Base-by-base conservation (phyloP, 225 moss, liverwort and hornwort species). In the Polytrichum formosum region DNA sequence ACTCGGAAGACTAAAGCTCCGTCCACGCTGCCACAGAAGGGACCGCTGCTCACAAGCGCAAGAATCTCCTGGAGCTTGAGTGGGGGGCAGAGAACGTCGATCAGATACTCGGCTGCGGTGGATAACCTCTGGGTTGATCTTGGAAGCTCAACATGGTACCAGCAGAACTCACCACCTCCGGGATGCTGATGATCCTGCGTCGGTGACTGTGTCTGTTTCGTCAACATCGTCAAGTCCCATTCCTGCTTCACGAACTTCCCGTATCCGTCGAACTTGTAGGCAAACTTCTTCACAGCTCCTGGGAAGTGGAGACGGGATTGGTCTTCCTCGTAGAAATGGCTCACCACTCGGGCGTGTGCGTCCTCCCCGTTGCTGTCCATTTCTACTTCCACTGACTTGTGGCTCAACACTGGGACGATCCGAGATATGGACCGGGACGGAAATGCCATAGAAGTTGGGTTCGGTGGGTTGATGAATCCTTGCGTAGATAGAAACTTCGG, bases 131-230 rank as follows among this genome's bases (percentile, higher is more conserved):
- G 86, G 37, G 80, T 90, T 13, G 95, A 92, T 63, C 95, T 76
- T 29, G 95, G 92, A 25, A 95, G 87, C 86, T 95, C 95, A 16
- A 95, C 90, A 53, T 95, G 95, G 55, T 86, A 95, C 95, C 95
- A 95, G 6, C 76, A 81, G 18, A 95, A 93, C 0, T 88, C 79
- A 19, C 66, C 80, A 2, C 37, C 20, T 1, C 59, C 63, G 23
- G 58, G 2, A 46, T 46, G 16, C 46, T 46, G 13, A 46, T 13
- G 16, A 13, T 46, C 13, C 46, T 46, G 46, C 13, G 13, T 46
- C 46, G 13, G 3, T 46, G 13, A 13, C 46, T 46, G 37, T 37
- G 37, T 10, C 37, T 37, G 46, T 46, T 46, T 46, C 1, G 61
- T 65, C 23, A 56, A 74, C 73, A 63, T 75, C 74, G 64, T 79